These are phyloP conservation scores for Monilinia polystroma DNA, from an alignment of 2,329 filamentous ascomycete genomes.

Conservation along the genomic window DNA sequence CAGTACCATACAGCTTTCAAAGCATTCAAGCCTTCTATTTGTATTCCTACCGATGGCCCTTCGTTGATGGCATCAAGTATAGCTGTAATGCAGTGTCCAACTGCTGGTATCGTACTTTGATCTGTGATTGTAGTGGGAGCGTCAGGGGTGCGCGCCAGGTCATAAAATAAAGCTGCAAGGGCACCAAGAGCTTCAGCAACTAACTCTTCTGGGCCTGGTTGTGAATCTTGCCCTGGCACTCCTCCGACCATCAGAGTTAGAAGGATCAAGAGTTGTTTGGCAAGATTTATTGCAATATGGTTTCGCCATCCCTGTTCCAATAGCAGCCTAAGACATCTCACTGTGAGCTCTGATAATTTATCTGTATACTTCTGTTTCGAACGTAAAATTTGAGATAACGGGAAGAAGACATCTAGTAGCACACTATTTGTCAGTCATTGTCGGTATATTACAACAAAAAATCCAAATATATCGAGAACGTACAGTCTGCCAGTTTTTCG, in stretches of 20 bases:
- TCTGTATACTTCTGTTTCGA: slow-evolving; percentile 70
- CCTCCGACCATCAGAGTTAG: slow-evolving; percentile 79
- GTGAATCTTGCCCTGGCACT: slow-evolving; percentile 55
- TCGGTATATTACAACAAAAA: background rate
- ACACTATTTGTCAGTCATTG: background rate
- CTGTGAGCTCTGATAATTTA: slow-evolving; percentile 69
- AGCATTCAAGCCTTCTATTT: slow-evolving; percentile 66
- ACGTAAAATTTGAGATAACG: slow-evolving; percentile 81
- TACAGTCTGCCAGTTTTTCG: slow-evolving; percentile 84
- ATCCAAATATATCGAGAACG: slow-evolving; percentile 58
- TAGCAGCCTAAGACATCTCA: slow-evolving; percentile 73
- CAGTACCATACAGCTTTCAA: slow-evolving; percentile 61
- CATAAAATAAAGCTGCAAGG: slow-evolving; percentile 63
- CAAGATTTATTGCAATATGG: slow-evolving; percentile 68
- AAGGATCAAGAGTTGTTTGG: slow-evolving; percentile 81
- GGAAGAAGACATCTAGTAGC: slow-evolving; percentile 75
- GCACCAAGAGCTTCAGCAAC: slow-evolving; percentile 68
- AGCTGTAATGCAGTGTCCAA: slow-evolving; percentile 80
- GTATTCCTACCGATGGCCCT: slow-evolving; percentile 64
- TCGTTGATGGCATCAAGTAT: slow-evolving; percentile 72
- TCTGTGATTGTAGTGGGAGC: slow-evolving; percentile 53
- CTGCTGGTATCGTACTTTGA: slow-evolving; percentile 65
- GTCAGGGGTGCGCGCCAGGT: slow-evolving; percentile 52
- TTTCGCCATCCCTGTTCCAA: slow-evolving; percentile 77
- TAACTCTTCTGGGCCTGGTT: slow-evolving; percentile 68